These are phyloP conservation scores for Dendrocalamus sinicus DNA, from an alignment of 176 grass and related monocot species.

Conservation along the genomic window DNA sequence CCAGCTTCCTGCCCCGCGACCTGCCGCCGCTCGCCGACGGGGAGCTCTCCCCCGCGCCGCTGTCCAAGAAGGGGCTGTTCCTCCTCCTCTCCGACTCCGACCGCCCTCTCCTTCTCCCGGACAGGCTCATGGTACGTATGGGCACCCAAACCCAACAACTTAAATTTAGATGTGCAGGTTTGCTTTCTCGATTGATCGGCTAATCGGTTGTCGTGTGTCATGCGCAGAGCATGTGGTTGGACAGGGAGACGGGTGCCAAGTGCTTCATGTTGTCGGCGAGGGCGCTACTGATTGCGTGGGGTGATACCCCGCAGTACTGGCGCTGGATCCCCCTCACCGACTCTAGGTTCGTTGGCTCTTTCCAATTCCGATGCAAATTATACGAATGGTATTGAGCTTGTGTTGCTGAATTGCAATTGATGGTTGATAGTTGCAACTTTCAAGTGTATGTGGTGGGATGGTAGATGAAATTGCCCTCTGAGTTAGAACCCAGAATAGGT, in stretches of 20 bases:
- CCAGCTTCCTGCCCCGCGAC: conserved; percentile 56
- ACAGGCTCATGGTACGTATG: conserved; percentile 43
- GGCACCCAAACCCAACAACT: not conserved
- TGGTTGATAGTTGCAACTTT: too few species aligned
- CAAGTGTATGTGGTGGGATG: too few species aligned
- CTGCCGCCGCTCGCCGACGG: conserved; percentile 41
- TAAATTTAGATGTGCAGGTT: not conserved
- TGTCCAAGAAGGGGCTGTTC: conserved; percentile 56
- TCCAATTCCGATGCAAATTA: not conserved
- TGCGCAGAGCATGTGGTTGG: conserved; percentile 54
- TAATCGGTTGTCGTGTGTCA: not conserved
- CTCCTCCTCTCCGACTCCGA: conserved; percentile 54
- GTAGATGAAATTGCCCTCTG: too few species aligned
- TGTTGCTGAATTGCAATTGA: not conserved
- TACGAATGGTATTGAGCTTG: not conserved
- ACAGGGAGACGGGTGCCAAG: conserved; percentile 57
- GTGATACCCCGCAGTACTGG: conserved; percentile 50
- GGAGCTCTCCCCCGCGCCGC: conserved; percentile 20
- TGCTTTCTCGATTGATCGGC: not conserved
- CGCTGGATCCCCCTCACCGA: conserved; percentile 47
- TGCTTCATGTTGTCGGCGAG: conserved; percentile 72
- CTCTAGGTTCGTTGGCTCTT: conserved; percentile 29
- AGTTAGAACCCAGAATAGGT: too few species aligned
- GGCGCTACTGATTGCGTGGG: conserved; percentile 29
- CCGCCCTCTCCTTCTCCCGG: conserved; percentile 47